Base-by-base conservation (phyloP, 441 rosid species). In the Populus tomentosa region DNA sequence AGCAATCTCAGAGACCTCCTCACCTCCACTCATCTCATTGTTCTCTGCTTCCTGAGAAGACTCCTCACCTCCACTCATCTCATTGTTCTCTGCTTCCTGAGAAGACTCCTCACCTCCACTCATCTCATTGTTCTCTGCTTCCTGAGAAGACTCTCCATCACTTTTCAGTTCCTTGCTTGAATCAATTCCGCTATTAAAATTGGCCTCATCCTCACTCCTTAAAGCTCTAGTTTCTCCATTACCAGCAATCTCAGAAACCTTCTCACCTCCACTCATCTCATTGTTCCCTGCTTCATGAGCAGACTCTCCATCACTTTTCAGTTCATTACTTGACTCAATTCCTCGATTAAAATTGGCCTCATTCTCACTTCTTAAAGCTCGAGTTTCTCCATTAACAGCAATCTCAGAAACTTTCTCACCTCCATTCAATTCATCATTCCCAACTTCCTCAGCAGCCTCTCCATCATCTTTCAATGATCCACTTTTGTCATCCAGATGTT, bases 271-370 rank as follows among this genome's bases (percentile, higher is more conserved):
- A 70, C 36, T 75, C 69, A 76, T 16, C 67, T 78, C 83, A 78
- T 66, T 77, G 23, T 30, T 26, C 16, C 13, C 71, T 21, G 10
- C 71, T 61, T 72, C 84, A 70, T 56, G 30, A 46, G 0, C 5
- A 46, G 85, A 1, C 80, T 89, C 90, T 68, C 90, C 91, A 74
- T 89, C 85, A 50, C 82, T 86, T 70, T 53, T 62, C 82, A 10
- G 69, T 67, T 71, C 82, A 28, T 23, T 72, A 13, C 56, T 79
- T 2, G 32, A 66, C 72, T 83, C 86, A 80, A 71, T 26, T 69
- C 79, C 74, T 28, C 61, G 42, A 59, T 68, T 50, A 75, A 71
- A 72, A 70, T 4, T 69, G 73, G 10, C 81, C 67, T 76, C 36
- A n/a, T 65, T 66, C 67, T 20, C 80, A 69, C 21, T 79, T 40